Conservation (phyloP, 192 early-diverging fungal genomes). For the Chytriomyces hyalinus region DNA sequence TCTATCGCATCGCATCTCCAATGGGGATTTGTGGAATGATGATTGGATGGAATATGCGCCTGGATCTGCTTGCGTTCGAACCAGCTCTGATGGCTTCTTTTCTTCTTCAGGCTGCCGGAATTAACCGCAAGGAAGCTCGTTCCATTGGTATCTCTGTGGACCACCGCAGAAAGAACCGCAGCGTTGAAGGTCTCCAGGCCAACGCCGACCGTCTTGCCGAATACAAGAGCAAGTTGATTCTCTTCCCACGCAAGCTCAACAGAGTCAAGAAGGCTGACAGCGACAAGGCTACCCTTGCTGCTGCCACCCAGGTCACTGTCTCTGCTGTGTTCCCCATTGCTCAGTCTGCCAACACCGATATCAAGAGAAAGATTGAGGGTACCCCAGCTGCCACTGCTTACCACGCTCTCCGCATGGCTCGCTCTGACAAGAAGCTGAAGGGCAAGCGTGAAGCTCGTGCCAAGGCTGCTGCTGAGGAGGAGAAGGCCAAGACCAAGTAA, state of each 20-base stretch:
- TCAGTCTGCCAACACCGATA: conserved; percentile 54
- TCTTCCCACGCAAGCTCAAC: conserved; percentile 93
- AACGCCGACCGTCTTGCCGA: conserved; percentile 94
- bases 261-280: conserved; percentile 84
- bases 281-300: conserved; percentile 51
- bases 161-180: conserved; percentile 95
- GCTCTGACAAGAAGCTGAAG: conserved; percentile 73
- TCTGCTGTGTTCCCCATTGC: conserved; percentile 72
- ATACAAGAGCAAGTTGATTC: conserved; percentile 93
- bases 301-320: conserved; percentile 65
- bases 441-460: conserved; percentile 80
- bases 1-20: no score
- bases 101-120: conserved; percentile 78
- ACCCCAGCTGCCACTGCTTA: conserved; percentile 60
- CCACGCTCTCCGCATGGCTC: conserved; percentile 78
- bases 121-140: conserved; percentile 90
- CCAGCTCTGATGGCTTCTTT: conserved; percentile 22
- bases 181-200: conserved; percentile 88
- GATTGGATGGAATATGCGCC: background rate
- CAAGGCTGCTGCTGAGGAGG: conserved; percentile 82
- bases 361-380: conserved; percentile 43
- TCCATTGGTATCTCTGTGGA: conserved; percentile 96
- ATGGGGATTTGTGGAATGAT: background rate
- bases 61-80: background rate
- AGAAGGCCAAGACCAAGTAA: conserved; percentile 76